Base-by-base conservation (phyloP, 139 green algal genomes). In the Chlamydomonas urium region DNA sequence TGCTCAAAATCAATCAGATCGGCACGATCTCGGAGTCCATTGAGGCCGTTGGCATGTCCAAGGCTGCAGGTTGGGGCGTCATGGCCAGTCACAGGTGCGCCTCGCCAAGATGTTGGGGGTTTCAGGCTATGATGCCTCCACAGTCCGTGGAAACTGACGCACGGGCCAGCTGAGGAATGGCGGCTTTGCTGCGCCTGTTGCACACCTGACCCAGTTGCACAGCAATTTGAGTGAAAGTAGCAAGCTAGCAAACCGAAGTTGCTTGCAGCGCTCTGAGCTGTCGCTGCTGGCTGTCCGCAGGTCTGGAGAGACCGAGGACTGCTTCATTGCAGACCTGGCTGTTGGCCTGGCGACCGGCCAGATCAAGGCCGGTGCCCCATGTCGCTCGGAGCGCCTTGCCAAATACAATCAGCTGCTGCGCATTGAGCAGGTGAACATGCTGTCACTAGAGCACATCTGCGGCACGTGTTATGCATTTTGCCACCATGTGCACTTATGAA, bases 351-450 rank as follows among this genome's bases (percentile, higher is more conserved):
- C 89, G 48, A 97, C 93, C 28, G 95, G 94, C 23, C 96, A 99
- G 84, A 99, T 99, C 89, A 99, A 99, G 93, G 98, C 96, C n/a
- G 96, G 96, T 35, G 96, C 96, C 0, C 96, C 96, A 37, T 98
- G 94, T 89, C 78, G 89, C 26, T 93, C 83, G 24, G 95, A 99
- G 91, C 90, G 96, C 53, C 77, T 97, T 45, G 87, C 94, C 71
- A 99, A 99, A 87, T 99, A 99, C 92, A 99, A 99, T 87, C 94
- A 99, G 90, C 86, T 99, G 71, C 80, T 99, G 73, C 86, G 95
- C 62, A 99, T 99, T 73, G 95, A 99, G 88, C 31, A 68, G 60
- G 60, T 48, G 60, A 50, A 14, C 42, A 50, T 24, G 42, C 42
- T 50, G 8, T 50, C 10, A 14, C 42, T 50, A 24, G 14, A 14